Evolutionary conservation across 495 filamentous ascomycete genomes (phyloP), one percentile per base, ranked within the genome.

Genomic region (Aspergillus affinis): DNA sequence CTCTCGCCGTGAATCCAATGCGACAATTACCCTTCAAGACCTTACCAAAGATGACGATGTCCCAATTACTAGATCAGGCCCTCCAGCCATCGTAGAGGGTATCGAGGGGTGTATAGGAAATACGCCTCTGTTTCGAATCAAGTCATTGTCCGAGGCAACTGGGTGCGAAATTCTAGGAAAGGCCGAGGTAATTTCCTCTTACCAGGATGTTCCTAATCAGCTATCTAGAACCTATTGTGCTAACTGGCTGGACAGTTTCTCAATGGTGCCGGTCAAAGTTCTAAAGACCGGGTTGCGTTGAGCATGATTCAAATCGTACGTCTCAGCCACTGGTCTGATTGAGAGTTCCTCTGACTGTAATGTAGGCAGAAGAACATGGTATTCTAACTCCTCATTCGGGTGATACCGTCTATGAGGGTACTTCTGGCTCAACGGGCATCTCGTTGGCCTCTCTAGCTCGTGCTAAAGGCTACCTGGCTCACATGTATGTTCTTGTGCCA

Each of bases 361-460:
- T 26, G 26, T 54, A 88, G 77, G 94, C 95, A 36, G 93, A 98
- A 78, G 81, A 86, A 64, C 75, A 82, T 55, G 92, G 91, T 4
- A 79, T 93, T 9, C 74, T 99, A 52, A 84, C 77, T 6, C 94
- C 95, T 0, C 77, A 89, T 66, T 86, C 88, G 21, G 93, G 93
- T 57, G 95, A 98, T 68, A 92, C 87, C 20, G 89, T 99, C 65
- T 99, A 98, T 75, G 94, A 99, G 77, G 94, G 95, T 51, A 99
- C 95, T 6, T 93, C 96, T 13, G 94, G 94, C 56, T 92, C 88
- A 55, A 96, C 91, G 0, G 93, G 93, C 6, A 97, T 98, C 61
- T 97, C 94, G 4, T 80, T 99, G 20, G 95, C 95, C 4, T 88
- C 89, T 3, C 81, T 99, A 50, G 91, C 90, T 44, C 82, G 92